Evolutionary conservation across 371 early-diverging fungal species (phyloP), one percentile per base, ranked within the genome.

Genomic region (Mortierella sp.): DNA sequence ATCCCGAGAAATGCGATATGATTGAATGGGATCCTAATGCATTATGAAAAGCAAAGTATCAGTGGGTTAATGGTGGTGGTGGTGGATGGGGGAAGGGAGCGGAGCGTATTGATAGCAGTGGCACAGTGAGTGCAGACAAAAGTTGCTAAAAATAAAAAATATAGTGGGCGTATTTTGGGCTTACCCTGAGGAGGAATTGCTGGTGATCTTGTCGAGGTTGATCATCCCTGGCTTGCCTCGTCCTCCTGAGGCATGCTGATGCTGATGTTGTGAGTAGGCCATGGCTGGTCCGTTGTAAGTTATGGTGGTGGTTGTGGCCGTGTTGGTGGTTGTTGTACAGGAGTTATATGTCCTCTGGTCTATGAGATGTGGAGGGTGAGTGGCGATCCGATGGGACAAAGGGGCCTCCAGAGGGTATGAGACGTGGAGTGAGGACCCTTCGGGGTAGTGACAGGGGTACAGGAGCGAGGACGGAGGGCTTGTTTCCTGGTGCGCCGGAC

Each of bases 1-100:
- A 86, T 80, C 32, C 82, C 82, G 10, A 86, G 78, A 73, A 86
- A 86, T 21, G 87, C 87, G 71, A 86, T 77, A 71, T 86, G 87
- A 55, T 86, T 86, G 80, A 82, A 86, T 12, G 87, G 87, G 48
- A 86, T 82, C 60, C 87, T 86, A 73, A 18, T 51, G 4, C 41
- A n/a, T 32, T 32, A 12, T 35, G 8, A 24, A 41, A 35, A 46
- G 14, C 48, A 6, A 54, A 6, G 54, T 24, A 18, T 54, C 4
- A 46, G 16, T 0, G 29, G 29, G 70, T 56, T 56, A 71, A 56
- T 16, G 21, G 14, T 46, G 48, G 48, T 46, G 48, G 48, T 46
- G 4, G 48, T 41, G 2, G 35, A 24, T 48, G 24, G 29, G 27
- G 27, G 12, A 14, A 14, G 14, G 63, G 49, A 32, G 70, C 16